Evolutionary conservation across 164 flowering plant species (phyloP), one percentile per base, ranked within the genome.

Genomic region (Akebia trifoliata): DNA sequence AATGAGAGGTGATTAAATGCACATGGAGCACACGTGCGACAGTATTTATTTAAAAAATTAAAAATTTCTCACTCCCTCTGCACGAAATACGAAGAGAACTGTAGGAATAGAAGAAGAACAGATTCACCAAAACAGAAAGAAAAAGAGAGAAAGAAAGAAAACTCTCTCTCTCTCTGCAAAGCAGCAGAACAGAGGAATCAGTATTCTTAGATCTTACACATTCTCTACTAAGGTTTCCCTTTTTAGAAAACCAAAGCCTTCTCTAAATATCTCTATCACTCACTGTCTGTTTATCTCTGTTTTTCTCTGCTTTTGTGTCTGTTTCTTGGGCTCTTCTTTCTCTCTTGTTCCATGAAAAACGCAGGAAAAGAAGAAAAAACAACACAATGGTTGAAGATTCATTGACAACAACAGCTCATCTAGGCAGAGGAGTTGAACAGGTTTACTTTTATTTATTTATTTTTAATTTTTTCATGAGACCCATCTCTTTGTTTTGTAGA

Each of bases 371-470:
- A 38, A 29, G 39, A 18, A 47, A 32, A 38, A 29, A 22, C 11
- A 50, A 45, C 31, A 9, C 2, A 53, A 76, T 75, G 81, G 73
- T 54, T 42, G 78, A 76, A 56, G 70, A 67, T 34, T 69, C 63
- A 20, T 38, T 64, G n/a, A 24, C 68, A 5, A 57, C 66, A 25
- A 32, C 52, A 28, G 29, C 50, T 30, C 67, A 60, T 34, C 60
- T 54, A 43, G 77, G 72, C 71, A 72, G 81, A 65, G 63, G 57
- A 43, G 68, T 71, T 22, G 79, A 76, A 57, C 82, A 81, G 82
- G 85, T 81, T 32, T 34, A 10, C 7, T 18, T 45, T 42, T 54
- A 6, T 30, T 28, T 61, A 57, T 18, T 4, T 28, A 0, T 61
- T 54, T 48, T 47, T 29, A 21, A 20, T 12, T 20, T 29, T 50